Evolutionary conservation across 2,329 filamentous ascomycete genomes (phyloP).

Genomic region (Ceratocystis cubensis): DNA sequence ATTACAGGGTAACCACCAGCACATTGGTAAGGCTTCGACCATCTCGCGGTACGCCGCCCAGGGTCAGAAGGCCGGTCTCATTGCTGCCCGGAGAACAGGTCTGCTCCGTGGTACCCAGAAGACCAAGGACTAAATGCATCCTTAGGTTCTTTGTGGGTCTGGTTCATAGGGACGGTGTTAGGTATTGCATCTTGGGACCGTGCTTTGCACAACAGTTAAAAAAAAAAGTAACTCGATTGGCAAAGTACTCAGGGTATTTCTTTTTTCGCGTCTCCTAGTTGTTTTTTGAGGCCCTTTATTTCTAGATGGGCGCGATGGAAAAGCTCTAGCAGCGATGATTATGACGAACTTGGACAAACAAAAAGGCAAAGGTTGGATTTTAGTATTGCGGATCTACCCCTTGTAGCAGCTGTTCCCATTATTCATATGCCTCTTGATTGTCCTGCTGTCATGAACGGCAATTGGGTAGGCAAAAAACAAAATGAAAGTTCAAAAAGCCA

Average conservation of each 20-base stretch:
- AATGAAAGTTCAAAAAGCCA: constrained; percentile 19
- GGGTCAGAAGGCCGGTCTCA: constrained; percentile 99
- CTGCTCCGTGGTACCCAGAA: constrained; percentile 99
- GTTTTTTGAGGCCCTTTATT: constrained; percentile 14
- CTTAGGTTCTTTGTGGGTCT: constrained; percentile 20
- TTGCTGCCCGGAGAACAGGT: constrained; percentile 98
- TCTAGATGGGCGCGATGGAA: constrained; percentile 18
- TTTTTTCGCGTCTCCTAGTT: constrained; percentile 18
- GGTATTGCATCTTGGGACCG: constrained; percentile 46
- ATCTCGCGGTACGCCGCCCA: constrained; percentile 95
- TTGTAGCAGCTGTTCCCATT: constrained; percentile 15
- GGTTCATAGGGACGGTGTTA: constrained; percentile 46
- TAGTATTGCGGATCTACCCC: constrained; percentile 18
- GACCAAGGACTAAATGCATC: constrained; percentile 74
- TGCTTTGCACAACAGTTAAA: constrained; percentile 36
- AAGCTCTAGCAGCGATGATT: constrained; percentile 21
- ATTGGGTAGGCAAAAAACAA: constrained; percentile 20
- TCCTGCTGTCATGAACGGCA: constrained; percentile 10
- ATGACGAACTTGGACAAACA: constrained; percentile 21
- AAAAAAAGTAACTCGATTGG: constrained; percentile 35
- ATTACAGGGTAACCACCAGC: constrained; percentile 91
- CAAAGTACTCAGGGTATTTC: constrained; percentile 26
- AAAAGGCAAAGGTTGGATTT: constrained; percentile 22
- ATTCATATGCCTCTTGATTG: constrained; percentile 16
- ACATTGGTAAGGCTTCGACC: constrained; percentile 99